These are phyloP conservation scores for Calonectria pauciramosa DNA, from an alignment of 2,329 filamentous ascomycete genomes.

Conservation along the genomic window DNA sequence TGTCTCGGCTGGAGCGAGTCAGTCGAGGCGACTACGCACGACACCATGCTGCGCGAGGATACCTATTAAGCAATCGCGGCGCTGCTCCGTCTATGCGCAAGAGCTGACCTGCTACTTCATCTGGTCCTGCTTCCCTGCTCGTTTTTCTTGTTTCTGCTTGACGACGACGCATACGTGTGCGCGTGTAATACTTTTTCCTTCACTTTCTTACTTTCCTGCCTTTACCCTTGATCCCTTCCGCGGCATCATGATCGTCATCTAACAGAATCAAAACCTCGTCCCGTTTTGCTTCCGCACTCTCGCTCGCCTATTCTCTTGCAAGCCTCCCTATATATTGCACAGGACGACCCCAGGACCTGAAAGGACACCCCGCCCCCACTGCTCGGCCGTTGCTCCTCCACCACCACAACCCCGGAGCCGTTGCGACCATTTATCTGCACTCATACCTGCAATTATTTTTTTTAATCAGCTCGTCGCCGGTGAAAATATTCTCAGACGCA, in stretches of 20 bases:
- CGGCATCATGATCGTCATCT: constrained; percentile 23
- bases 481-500: not conserved
- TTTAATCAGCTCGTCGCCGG: not conserved
- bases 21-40: constrained; percentile 30
- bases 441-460: not conserved
- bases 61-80: constrained; percentile 44
- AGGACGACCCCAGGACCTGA: not conserved
- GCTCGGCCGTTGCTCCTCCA: not conserved
- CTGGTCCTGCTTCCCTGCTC: not conserved
- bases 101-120: constrained; percentile 1
- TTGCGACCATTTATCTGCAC: constrained; percentile 8
- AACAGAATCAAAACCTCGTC: not conserved
- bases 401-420: not conserved
- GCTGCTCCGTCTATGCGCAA: constrained; percentile 33
- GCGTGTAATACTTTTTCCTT: not conserved
- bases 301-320: not conserved
- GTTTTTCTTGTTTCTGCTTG: not conserved
- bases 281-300: not conserved
- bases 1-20: constrained; percentile 37
- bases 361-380: not conserved
- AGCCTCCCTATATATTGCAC: not conserved
- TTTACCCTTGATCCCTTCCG: not conserved
- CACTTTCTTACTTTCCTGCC: not conserved
- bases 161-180: constrained; percentile 3
- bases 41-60: not conserved